A percentile compares a stretch with the other conserved stretches of the same genome.
phyloP scores from a whole-genome alignment of 352 stramenopile genomes.

The Plasmopara muralis region DNA sequence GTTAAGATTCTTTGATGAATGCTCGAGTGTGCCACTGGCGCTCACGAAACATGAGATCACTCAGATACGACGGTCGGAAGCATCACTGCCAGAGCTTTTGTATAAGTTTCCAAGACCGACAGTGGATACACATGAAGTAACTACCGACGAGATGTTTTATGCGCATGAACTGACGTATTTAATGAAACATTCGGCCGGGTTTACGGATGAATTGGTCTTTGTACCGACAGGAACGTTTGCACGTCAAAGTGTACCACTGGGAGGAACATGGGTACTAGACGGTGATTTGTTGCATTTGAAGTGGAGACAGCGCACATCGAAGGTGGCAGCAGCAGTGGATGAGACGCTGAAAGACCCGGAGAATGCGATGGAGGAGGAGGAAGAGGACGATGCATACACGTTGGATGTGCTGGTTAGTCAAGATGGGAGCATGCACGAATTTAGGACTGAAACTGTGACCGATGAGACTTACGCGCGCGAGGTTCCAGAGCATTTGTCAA shows the following conservation, averaged over 20 bases:
- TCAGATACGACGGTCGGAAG: constrained; percentile 46
- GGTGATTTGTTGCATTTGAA: constrained; percentile 78
- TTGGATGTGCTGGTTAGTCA: constrained; percentile 74
- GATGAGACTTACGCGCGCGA: constrained; percentile 62
- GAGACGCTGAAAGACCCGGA: constrained; percentile 16
- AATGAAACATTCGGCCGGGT: constrained; percentile 66
- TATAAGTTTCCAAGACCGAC: constrained; percentile 63
- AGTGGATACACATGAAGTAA: constrained; percentile 51
- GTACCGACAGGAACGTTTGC: constrained; percentile 49
- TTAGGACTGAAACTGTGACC: constrained; percentile 56
- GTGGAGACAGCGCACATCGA: constrained; percentile 38
- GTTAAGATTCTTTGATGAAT: constrained; percentile 66
- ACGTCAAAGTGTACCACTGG: constrained; percentile 57
- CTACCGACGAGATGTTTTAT: constrained; percentile 63
- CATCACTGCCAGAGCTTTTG: constrained; percentile 52
- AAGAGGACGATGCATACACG: constrained; percentile 37
- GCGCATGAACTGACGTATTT: constrained; percentile 76
- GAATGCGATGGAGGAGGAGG: constrained; percentile 27
- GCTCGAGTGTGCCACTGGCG: constrained; percentile 59
- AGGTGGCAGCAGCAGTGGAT: constrained; percentile 5
- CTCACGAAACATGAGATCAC: constrained; percentile 44
- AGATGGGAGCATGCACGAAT: constrained; percentile 70
- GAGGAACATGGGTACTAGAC: constrained; percentile 71
- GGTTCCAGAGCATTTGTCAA: constrained; percentile 52
- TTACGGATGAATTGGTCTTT: constrained; percentile 70